Evolutionary conservation across 2,329 filamentous ascomycete species (phyloP).

Genomic region (Curvularia eragrostidis): DNA sequence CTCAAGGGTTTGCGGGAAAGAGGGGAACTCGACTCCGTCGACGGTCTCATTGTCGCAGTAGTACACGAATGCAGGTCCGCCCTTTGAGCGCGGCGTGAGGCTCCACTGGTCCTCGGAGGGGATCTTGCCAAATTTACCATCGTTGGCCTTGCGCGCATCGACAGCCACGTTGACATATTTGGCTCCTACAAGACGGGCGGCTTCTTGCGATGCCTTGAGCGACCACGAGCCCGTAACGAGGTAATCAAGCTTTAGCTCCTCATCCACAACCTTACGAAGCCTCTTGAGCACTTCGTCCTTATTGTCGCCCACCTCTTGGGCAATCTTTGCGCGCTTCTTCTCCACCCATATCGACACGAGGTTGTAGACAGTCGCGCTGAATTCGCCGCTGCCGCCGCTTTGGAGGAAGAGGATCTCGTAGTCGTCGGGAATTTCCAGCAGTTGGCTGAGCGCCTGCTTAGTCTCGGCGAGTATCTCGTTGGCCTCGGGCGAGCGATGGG

Average conservation of each 20-base stretch:
- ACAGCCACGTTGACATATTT: slow-evolving; percentile 81
- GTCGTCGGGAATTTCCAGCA: slow-evolving; percentile 82
- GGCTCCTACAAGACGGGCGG: slow-evolving; percentile 74
- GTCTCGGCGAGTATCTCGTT: slow-evolving; percentile 78
- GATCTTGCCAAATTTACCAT: slow-evolving; percentile 86
- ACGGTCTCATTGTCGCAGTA: slow-evolving; percentile 95
- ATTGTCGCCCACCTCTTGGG: slow-evolving; percentile 62
- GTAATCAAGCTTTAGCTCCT: slow-evolving; percentile 84
- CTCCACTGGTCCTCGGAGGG: slow-evolving; percentile 79
- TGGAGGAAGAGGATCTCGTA: slow-evolving; percentile 92
- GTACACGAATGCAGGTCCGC: slow-evolving; percentile 74
- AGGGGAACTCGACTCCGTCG: slow-evolving; percentile 88
- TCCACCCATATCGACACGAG: slow-evolving; percentile 83
- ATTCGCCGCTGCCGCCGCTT: slow-evolving; percentile 84
- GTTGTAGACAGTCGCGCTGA: slow-evolving; percentile 84
- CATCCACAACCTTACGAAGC: slow-evolving; percentile 68
- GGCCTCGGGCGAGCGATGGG: slow-evolving; percentile 82
- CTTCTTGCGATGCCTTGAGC: slow-evolving; percentile 86
- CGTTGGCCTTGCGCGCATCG: slow-evolving; percentile 68
- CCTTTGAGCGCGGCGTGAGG: slow-evolving; percentile 65
- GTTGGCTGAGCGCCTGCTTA: slow-evolving; percentile 73
- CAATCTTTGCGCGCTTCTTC: slow-evolving; percentile 66
- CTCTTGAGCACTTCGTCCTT: slow-evolving; percentile 65
- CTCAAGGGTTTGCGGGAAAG: slow-evolving; percentile 70
- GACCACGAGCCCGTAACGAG: slow-evolving; percentile 91